These are phyloP conservation scores for Cryomyces minteri DNA, from an alignment of 495 filamentous ascomycete species.

Conservation along the genomic window DNA sequence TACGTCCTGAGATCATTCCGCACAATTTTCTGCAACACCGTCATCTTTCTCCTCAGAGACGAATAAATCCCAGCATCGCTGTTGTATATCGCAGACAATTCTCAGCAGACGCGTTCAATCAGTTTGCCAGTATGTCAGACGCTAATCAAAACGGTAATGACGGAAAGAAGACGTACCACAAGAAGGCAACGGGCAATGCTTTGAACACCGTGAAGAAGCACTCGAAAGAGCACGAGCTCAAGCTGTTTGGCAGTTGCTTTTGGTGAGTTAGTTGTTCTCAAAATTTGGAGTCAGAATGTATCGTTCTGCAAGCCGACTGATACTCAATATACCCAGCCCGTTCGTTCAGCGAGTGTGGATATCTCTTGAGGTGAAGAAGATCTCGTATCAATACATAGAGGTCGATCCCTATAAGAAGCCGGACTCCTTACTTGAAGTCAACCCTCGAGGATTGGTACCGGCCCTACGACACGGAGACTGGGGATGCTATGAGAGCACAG, in stretches of 20 bases:
- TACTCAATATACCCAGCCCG: constrained; percentile 22
- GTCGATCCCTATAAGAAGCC: constrained; percentile 79
- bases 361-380: constrained; percentile 67
- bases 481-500: constrained; percentile 73
- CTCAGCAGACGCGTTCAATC: no score
- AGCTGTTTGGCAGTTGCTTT: constrained; percentile 80
- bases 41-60: no score
- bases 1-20: no score
- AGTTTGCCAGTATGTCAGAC: background rate
- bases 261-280: constrained; percentile 37
- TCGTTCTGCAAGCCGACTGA: background rate
- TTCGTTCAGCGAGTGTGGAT: constrained; percentile 97
- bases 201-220: constrained; percentile 56
- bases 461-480: constrained; percentile 69
- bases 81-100: no score
- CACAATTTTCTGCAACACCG: no score
- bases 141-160: background rate
- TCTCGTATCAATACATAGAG: constrained; percentile 83
- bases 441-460: constrained; percentile 77
- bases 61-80: no score
- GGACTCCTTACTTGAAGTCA: constrained; percentile 58
- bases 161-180: constrained; percentile 62
- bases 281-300: background rate
- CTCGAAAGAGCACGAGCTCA: constrained; percentile 49
- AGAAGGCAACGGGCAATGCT: constrained; percentile 64